A percentile compares a stretch with the other conserved stretches of the same genome.
Conservation (phyloP, 2,329 filamentous ascomycete species). For the Microdochium paspali region DNA sequence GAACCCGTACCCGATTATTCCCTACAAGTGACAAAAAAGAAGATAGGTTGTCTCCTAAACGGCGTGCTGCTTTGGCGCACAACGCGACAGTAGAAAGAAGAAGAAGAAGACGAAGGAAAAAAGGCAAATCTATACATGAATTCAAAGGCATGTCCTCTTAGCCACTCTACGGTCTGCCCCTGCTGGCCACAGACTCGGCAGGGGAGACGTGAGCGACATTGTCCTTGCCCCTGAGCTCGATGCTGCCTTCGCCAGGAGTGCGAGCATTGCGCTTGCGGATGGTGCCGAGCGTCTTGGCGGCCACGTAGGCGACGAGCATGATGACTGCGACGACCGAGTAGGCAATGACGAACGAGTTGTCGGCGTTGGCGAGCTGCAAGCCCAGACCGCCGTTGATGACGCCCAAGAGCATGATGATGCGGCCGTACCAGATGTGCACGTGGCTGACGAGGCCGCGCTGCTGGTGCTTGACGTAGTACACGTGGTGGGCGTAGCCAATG, state of each 20-base stretch:
- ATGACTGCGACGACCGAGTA: slow-evolving; percentile 47
- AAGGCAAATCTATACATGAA: no score
- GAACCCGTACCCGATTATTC: no score
- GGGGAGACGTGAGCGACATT: neutral
- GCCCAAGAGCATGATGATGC: slow-evolving; percentile 45
- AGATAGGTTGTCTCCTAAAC: no score
- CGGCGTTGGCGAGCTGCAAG: slow-evolving; percentile 35
- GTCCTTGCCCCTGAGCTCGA: neutral
- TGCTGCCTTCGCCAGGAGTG: neutral
- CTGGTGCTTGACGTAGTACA: slow-evolving; percentile 36
- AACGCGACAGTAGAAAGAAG: no score
- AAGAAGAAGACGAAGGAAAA: no score
- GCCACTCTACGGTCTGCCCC: no score
- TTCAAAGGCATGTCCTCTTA: no score
- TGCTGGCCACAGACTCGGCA: neutral
- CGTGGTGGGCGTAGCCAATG: slow-evolving; percentile 49
- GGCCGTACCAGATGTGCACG: slow-evolving; percentile 54
- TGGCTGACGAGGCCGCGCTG: slow-evolving; percentile 41
- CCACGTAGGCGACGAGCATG: slow-evolving; percentile 12
- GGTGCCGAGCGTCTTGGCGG: neutral
- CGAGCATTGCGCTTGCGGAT: neutral
- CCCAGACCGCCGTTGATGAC: slow-evolving; percentile 57
- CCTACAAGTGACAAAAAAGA: no score
- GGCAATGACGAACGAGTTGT: slow-evolving; percentile 33
- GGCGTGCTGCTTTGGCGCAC: no score